A percentile compares a stretch with the other conserved stretches of the same genome.
Evolutionary conservation across 768 basidiomycete genomes (phyloP).

Genomic region (Baorangia bicolor): DNA sequence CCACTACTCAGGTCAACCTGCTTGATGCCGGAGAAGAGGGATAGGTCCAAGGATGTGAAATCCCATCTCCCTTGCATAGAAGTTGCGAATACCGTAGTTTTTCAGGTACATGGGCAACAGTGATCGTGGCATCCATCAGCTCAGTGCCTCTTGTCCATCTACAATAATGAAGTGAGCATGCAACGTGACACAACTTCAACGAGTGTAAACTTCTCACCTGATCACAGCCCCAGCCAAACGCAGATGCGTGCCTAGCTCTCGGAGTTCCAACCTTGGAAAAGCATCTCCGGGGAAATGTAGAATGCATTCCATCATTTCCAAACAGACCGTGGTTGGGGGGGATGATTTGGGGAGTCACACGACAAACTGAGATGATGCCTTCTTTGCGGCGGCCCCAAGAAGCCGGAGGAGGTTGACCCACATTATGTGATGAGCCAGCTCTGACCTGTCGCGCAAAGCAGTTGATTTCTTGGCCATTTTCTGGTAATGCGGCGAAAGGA

Average conservation of each 20-base stretch:
- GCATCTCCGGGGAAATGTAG: conserved; percentile 94
- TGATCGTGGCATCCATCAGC: conserved; percentile 93
- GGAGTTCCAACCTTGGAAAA: conserved; percentile 97
- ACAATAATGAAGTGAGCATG: conserved; percentile 7
- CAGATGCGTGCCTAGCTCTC: conserved; percentile 99
- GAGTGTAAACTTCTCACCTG: conserved; percentile 55
- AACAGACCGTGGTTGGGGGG: conserved; percentile 98
- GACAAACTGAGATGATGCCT: conserved; percentile 93
- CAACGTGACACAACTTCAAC: conserved; percentile 8
- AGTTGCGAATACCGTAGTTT: conserved; percentile 90
- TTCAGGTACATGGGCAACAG: conserved; percentile 93
- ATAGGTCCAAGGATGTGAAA: conserved; percentile 99
- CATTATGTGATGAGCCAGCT: conserved; percentile 99
- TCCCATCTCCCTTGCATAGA: conserved; percentile 99
- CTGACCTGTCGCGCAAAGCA: conserved; percentile 93
- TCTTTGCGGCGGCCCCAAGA: conserved; percentile 96
- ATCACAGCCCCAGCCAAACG: conserved; percentile 98
- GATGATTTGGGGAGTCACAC: conserved; percentile 97
- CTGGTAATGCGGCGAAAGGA: conserved; percentile 97
- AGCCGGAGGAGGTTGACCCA: conserved; percentile 94
- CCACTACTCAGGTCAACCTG: conserved; percentile 98
- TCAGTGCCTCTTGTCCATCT: conserved; percentile 99
- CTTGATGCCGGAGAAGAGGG: conserved; percentile 97
- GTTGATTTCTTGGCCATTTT: conserved; percentile 99
- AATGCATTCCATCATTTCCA: conserved; percentile 96